Evolutionary conservation across 139 green algal genomes (phyloP), one percentile per base, ranked within the genome.

Genomic region (Spirogloea muscicola): DNA sequence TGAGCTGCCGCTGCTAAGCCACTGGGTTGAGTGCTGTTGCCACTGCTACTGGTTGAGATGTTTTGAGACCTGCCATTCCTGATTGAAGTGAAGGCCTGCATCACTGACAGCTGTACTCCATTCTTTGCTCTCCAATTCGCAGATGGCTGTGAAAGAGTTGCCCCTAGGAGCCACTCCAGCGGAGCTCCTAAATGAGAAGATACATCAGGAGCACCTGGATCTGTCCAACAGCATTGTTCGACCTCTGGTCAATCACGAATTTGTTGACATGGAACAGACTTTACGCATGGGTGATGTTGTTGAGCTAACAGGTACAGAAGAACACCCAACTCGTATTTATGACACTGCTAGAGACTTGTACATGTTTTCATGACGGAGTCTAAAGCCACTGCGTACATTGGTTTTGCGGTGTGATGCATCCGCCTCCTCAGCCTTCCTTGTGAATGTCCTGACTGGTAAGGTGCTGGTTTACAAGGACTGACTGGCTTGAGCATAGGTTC

Each of bases 141-240:
- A 76, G 68, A 29, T 76, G 68, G 13, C n/a, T 16, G 48, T 76
- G 7, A 27, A 37, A 57, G 68, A 76, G 58, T 13, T 76, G 36
- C 68, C 68, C 25, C 37, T 31, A 3, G 49, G 68, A 6, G 43
- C 68, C 27, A 76, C 55, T 9, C 57, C 41, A 44, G 55, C 55
- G 29, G 68, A 76, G 29, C n/a, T 76, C 25, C 49, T 76, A 29
- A 76, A 57, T 10, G 37, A 43, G 6, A 27, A 74, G 38, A 42
- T 7, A 9, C 27, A 31, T 7, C 4, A 5, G 38, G 5, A 4
- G 10, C 38, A 73, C 55, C 10, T 27, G 55, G 9, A 9, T 13
- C 10, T 10, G 5, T 27, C 5, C 49, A 67, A n/a, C n/a, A n/a
- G n/a, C n/a, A n/a, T 61, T 6, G 52, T 74, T 27, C 48, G 64